Evolutionary conservation across 2,329 filamentous ascomycete species (phyloP).

Genomic region (Teratosphaeria gauchensis): DNA sequence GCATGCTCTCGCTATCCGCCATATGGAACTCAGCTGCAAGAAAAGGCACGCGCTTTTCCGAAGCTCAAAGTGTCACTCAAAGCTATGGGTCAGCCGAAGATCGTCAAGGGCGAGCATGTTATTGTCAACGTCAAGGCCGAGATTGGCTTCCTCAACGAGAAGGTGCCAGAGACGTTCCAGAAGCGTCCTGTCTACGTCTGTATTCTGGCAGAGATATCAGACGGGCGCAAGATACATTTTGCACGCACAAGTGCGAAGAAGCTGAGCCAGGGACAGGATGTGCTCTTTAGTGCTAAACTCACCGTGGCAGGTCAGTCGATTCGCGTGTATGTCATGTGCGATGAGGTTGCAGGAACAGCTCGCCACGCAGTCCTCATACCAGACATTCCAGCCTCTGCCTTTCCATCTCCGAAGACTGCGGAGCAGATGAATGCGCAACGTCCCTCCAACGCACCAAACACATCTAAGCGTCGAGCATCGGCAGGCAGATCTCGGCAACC

Average conservation of each 20-base stretch:
- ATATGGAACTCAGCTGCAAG: slow-evolving; percentile 62
- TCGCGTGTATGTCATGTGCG: slow-evolving; percentile 66
- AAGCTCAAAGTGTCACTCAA: slow-evolving; percentile 48
- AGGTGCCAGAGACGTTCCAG: slow-evolving; percentile 51
- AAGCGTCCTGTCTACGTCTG: slow-evolving; percentile 59
- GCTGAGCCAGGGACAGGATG: slow-evolving; percentile 51
- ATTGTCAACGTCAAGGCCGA: slow-evolving; percentile 55
- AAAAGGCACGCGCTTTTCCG: slow-evolving; percentile 61
- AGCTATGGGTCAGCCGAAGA: slow-evolving; percentile 34
- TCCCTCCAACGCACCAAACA: slow-evolving; percentile 16
- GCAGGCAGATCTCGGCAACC: not conserved
- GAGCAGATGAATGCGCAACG: slow-evolving; percentile 3
- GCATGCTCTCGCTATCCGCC: slow-evolving; percentile 71
- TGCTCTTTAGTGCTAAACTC: slow-evolving; percentile 51
- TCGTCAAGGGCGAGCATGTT: slow-evolving; percentile 35
- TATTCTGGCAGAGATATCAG: slow-evolving; percentile 61
- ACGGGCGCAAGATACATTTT: slow-evolving; percentile 62
- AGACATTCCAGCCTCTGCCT: slow-evolving; percentile 37
- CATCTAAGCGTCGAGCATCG: slow-evolving; percentile 14
- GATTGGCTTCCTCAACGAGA: slow-evolving; percentile 63
- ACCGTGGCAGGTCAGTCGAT: slow-evolving; percentile 48
- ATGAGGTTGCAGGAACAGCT: slow-evolving; percentile 62
- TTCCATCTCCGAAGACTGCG: slow-evolving; percentile 24
- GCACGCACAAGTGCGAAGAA: slow-evolving; percentile 53
- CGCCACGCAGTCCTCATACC: slow-evolving; percentile 44